Conservation (phyloP, 495 filamentous ascomycete species). For the Aspergillus diversus region DNA sequence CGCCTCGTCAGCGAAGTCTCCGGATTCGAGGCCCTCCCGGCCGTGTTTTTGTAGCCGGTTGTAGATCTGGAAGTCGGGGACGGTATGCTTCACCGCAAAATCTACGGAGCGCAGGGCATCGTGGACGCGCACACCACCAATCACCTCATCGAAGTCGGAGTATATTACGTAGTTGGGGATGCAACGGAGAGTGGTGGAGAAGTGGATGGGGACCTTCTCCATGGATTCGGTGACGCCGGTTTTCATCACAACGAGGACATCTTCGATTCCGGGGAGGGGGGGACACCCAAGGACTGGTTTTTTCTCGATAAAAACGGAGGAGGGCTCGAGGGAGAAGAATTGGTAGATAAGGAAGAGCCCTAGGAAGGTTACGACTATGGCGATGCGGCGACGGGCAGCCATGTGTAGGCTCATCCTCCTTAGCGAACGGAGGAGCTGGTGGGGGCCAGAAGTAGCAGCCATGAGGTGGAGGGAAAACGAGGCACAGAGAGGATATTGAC, state of each 20-base stretch:
- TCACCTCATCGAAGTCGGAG: slow-evolving; percentile 56
- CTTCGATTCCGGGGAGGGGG: slow-evolving; percentile 45
- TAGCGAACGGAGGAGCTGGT: slow-evolving; percentile 7
- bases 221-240: slow-evolving; percentile 50
- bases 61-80: slow-evolving; percentile 57
- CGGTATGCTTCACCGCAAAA: slow-evolving; percentile 34
- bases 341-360: slow-evolving; percentile 40
- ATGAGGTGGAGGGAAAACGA: background rate
- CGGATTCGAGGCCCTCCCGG: slow-evolving; percentile 41
- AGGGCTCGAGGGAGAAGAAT: slow-evolving; percentile 32
- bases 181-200: slow-evolving; percentile 55
- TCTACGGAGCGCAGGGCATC: slow-evolving; percentile 52
- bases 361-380: slow-evolving; percentile 31
- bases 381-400: slow-evolving; percentile 28
- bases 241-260: slow-evolving; percentile 51
- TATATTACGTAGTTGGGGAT: slow-evolving; percentile 58
- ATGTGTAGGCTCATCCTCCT: background rate
- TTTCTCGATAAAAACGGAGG: slow-evolving; percentile 19
- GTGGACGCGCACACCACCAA: slow-evolving; percentile 50
- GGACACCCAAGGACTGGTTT: slow-evolving; percentile 35
- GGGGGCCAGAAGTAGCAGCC: background rate
- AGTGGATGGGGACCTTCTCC: slow-evolving; percentile 52
- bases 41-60: slow-evolving; percentile 47
- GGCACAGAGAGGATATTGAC: background rate
- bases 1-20: slow-evolving; percentile 47